Base-by-base conservation (phyloP, 148 eudicot genomes). In the Diospyros kaki region DNA sequence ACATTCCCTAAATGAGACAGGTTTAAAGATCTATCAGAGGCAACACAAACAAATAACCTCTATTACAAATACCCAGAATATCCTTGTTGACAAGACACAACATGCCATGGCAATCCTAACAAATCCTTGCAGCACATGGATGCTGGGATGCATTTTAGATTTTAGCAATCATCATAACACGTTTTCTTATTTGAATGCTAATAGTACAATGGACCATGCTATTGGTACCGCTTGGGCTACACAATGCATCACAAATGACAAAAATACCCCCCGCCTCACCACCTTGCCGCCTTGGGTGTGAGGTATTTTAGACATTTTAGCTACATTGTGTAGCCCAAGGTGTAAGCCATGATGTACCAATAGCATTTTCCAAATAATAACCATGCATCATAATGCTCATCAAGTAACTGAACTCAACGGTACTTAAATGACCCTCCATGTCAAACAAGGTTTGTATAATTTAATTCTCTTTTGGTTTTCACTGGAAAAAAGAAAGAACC, bases 1-100 rank as follows among this genome's bases (percentile, higher is more conserved):
- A 88, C 95, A 93, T 88, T 60, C 93, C 98, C 99, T 96, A 65
- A n/a, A 74, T 10, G n/a, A 78, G 28, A 79, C 40, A 28, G 1
- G 40, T 66, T 54, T 71, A 15, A 44, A 64, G 44, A 44, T 40
- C 4, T 44, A 69, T 59, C 18, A 68, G 9, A 71, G 39, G 40
- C 10, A 18, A 54, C 10, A 43, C 3, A 39, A 75, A n/a, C 44
- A 9, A 40, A 15, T 1, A 61, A 59, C 39, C 60, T 3, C 7
- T 41, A 15, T 13, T 4, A 41, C 1, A 55, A 11, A 28, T 64
- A 55, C 51, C 18, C 18, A 65, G 42, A 64, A 54, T 38, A 53
- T 41, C 69, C 58, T 63, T 73, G 46, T 8, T 9, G 8, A 48
- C 48, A 40, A 64, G 61, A 13, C 59, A 54, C 69, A 41, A 41